These are phyloP conservation scores for Physaria fendleri DNA, from an alignment of 345 rosid genomes.

Conservation along the genomic window DNA sequence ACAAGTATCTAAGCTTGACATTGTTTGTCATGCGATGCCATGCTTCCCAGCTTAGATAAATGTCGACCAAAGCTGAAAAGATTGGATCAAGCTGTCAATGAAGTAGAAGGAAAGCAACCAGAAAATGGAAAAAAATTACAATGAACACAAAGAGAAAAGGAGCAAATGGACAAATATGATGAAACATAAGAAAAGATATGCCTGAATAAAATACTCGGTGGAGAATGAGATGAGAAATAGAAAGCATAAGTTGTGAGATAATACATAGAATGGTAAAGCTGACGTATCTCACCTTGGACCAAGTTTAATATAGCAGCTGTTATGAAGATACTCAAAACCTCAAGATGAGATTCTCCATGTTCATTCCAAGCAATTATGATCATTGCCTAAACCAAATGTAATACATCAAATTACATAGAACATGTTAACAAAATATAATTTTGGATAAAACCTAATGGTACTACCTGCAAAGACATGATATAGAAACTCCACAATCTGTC, in stretches of 20 bases:
- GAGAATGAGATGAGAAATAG: background rate
- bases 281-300: constrained; percentile 58
- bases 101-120: too few species aligned
- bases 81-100: too few species aligned
- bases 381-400: constrained; percentile 42
- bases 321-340: constrained; percentile 59
- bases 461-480: constrained; percentile 52
- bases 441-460: background rate
- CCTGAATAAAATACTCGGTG: too few species aligned
- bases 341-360: constrained; percentile 44
- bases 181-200: too few species aligned
- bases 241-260: too few species aligned
- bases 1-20: constrained; percentile 42
- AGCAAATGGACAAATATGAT: too few species aligned
- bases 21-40: constrained; percentile 40
- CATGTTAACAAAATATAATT: constrained; percentile 1
- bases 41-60: constrained; percentile 46
- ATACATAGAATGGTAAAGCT: too few species aligned
- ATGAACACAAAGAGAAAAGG: too few species aligned
- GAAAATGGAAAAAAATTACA: too few species aligned
- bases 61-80: constrained; percentile 50
- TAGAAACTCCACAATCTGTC: constrained; percentile 64
- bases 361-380: constrained; percentile 61
- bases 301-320: constrained; percentile 56
- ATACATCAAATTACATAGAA: constrained; percentile 12